These are phyloP conservation scores for Aspergillus ochraceoroseus DNA, from an alignment of 2,329 filamentous ascomycete genomes.

Conservation along the genomic window DNA sequence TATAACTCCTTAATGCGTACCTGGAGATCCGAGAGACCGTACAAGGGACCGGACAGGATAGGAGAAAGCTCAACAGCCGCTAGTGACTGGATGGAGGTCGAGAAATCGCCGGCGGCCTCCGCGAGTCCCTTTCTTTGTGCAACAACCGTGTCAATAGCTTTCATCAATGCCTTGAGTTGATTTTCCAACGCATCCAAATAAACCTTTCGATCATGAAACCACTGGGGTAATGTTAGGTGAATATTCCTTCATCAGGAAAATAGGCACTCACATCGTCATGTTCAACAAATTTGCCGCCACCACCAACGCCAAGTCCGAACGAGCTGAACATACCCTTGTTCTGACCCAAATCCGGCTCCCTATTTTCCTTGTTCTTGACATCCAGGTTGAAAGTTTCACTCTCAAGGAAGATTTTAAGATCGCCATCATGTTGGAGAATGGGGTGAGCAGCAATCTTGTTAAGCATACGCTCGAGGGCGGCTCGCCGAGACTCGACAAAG, in stretches of 20 bases:
- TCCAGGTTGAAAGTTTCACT: conserved; percentile 95
- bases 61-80: conserved; percentile 90
- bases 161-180: conserved; percentile 83
- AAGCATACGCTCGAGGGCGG: conserved; percentile 92
- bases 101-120: conserved; percentile 90
- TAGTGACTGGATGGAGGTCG: conserved; percentile 82
- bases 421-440: conserved; percentile 83
- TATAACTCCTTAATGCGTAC: conserved; percentile 92
- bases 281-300: conserved; percentile 83
- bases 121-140: conserved; percentile 87
- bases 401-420: conserved; percentile 93
- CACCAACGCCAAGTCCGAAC: conserved; percentile 71
- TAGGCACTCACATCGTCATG: conserved; percentile 74
- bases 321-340: conserved; percentile 91
- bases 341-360: conserved; percentile 78
- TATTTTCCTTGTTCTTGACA: conserved; percentile 94
- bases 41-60: conserved; percentile 78
- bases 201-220: conserved; percentile 94
- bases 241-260: conserved; percentile 14
- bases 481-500: conserved; percentile 88
- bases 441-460: conserved; percentile 92
- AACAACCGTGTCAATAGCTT: conserved; percentile 91
- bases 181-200: conserved; percentile 92
- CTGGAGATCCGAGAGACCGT: conserved; percentile 88
- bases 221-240: conserved; percentile 48